Percentiles rank a stretch among this genome's conserved stretches.
phyloP scores from a whole-genome alignment of 495 filamentous ascomycete genomes.

The Melanomma pulvis-pyrius region DNA sequence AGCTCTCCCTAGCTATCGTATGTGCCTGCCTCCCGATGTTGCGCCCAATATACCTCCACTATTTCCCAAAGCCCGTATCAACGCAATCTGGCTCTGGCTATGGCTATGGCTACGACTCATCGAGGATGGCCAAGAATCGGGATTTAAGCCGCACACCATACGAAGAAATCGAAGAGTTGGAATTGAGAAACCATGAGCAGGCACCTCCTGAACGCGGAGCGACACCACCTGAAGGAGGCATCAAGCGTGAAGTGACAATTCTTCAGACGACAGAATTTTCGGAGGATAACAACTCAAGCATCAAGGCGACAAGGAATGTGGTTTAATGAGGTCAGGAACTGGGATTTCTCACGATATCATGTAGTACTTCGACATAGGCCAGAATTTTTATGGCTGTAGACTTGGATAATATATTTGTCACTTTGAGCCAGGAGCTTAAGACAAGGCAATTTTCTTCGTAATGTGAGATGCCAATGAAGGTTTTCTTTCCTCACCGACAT shows the following conservation, averaged over 20 bases:
- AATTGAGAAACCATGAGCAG: not conserved
- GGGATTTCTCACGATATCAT: not conserved
- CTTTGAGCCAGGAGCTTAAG: too few relatives aligned
- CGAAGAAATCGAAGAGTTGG: constrained; percentile 7
- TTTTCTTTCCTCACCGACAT: too few relatives aligned
- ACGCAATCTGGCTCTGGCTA: constrained; percentile 4
- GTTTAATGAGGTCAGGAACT: not conserved
- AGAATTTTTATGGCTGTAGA: too few relatives aligned
- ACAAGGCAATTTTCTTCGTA: too few relatives aligned
- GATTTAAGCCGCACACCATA: not conserved
- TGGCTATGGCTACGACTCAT: not conserved
- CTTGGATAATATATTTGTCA: too few relatives aligned
- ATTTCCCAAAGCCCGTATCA: not conserved
- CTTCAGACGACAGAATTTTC: not conserved
- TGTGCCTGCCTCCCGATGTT: constrained; percentile 9
- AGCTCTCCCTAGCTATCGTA: constrained; percentile 10
- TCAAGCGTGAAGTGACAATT: not conserved
- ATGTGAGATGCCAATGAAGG: too few relatives aligned
- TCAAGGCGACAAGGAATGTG: too few relatives aligned
- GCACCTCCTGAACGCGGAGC: not conserved
- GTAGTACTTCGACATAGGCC: too few relatives aligned
- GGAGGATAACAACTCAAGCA: too few relatives aligned
- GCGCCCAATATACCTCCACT: constrained; percentile 4
- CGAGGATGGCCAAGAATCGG: not conserved
- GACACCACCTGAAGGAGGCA: not conserved